Base-by-base conservation (phyloP, 2,329 filamentous ascomycete genomes). In the Talaromyces sp. region DNA sequence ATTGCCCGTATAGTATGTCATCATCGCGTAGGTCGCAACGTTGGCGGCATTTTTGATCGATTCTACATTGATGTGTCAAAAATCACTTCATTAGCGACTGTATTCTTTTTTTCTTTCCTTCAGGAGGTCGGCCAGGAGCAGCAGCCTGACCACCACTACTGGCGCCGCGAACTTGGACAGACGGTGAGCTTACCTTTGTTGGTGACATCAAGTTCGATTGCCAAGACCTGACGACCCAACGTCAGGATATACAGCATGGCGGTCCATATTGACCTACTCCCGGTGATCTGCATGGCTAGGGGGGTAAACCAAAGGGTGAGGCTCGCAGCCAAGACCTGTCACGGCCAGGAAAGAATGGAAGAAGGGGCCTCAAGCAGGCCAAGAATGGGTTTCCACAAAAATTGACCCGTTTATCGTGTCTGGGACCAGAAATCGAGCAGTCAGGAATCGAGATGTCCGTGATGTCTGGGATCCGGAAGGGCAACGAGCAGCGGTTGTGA, bases 1-100 rank as follows among this genome's bases (percentile, higher is more conserved):
- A 55, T 84, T 81, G 16, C 82, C 82, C 35, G 70, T 71, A 64
- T 84, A 84, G 60, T 77, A 80, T 16, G 65, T 65, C 71, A 83
- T 75, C 72, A 82, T 77, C 41, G 78, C 77, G 52, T 77, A 70
- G 3, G 80, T 80, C 17, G 71, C 66, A 11, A 67, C 68, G 11
- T 62, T 64, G 5, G 77, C 76, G 20, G 77, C 77, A 48, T 64
- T 52, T 56, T 75, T 77, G 62, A 80, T 74, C 1, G 76, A 78
- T 42, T 72, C 74, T 71, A 57, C 49, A 27, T 30, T 41, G 37
- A 42, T 30, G 14, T 22, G 43, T 37, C 5, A 33, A 35, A 13
- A 14, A 33, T 7, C 19, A 22, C 36, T 16, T 17, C 16, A 37
- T 27, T 27, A 27, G 24, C 24, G 5, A 27, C 24, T 5, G 24